A percentile compares a stretch with the other conserved stretches of the same genome.
Evolutionary conservation across 1,284 basidiomycete genomes (phyloP).

Genomic region (Cryptococcus sp.): DNA sequence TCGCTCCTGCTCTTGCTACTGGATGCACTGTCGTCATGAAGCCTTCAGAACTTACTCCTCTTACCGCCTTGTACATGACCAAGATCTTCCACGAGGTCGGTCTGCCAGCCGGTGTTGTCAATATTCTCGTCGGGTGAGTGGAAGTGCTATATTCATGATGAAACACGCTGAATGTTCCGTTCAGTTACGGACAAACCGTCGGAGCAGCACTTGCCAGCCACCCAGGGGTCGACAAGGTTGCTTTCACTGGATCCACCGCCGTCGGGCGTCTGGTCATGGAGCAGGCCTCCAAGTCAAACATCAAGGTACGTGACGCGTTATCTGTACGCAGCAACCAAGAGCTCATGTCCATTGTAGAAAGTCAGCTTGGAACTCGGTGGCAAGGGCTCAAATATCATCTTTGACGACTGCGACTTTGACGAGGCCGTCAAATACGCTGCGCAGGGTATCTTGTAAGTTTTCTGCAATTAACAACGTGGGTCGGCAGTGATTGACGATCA

Average conservation of each 20-base stretch:
- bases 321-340: neutral
- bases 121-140: slow-evolving; percentile 58
- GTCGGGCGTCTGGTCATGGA: slow-evolving; percentile 61
- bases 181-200: slow-evolving; percentile 66
- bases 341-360: slow-evolving; percentile 50
- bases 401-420: slow-evolving; percentile 62
- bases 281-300: slow-evolving; percentile 58
- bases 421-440: slow-evolving; percentile 78
- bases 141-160: neutral
- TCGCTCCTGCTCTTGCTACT: slow-evolving; percentile 79
- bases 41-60: slow-evolving; percentile 86
- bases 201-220: slow-evolving; percentile 63
- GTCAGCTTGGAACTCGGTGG: slow-evolving; percentile 92
- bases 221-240: slow-evolving; percentile 59
- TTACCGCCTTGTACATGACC: slow-evolving; percentile 60
- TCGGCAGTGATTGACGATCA: neutral
- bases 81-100: slow-evolving; percentile 61
- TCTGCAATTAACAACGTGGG: slow-evolving; percentile 14
- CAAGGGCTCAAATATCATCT: slow-evolving; percentile 73
- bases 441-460: slow-evolving; percentile 66
- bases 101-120: slow-evolving; percentile 69
- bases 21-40: slow-evolving; percentile 84
- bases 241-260: slow-evolving; percentile 62
- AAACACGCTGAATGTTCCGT: neutral
- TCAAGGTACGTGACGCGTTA: slow-evolving; percentile 48